Conservation (phyloP, 148 eudicot genomes). For the Rhododendron molle region DNA sequence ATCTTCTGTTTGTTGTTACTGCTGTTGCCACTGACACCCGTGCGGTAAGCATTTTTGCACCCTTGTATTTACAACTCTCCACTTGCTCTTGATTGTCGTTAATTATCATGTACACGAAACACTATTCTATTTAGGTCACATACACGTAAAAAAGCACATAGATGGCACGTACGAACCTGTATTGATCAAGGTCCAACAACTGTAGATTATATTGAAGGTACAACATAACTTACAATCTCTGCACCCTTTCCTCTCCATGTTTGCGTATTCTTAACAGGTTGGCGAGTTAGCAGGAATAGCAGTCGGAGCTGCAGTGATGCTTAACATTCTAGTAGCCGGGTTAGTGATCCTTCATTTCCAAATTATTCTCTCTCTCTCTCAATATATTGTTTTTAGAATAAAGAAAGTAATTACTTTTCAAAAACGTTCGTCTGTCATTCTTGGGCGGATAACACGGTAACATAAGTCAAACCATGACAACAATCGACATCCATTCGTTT, state of each 20-base stretch:
- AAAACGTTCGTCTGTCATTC: neutral
- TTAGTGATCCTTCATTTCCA: neutral
- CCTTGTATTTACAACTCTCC: neutral
- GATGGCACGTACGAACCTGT: neutral
- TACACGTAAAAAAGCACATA: neutral
- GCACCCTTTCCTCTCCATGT: neutral
- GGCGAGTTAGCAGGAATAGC: conserved; percentile 98
- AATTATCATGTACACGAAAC: neutral
- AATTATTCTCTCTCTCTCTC: neutral
- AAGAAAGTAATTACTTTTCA: neutral
- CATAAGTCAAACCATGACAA: neutral
- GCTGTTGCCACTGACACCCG: conserved; percentile 95
- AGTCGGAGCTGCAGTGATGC: conserved; percentile 93
- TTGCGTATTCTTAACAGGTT: conserved; percentile 40
- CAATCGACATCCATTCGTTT: no score
- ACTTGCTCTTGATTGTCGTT: neutral
- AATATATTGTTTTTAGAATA: neutral
- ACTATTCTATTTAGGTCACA: neutral
- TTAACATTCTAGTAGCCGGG: conserved; percentile 2
- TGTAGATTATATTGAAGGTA: no score
- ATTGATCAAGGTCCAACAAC: neutral
- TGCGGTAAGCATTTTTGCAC: conserved; percentile 42
- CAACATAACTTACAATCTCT: neutral
- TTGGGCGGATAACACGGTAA: neutral
- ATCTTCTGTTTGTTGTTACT: conserved; percentile 90